phyloP scores from a whole-genome alignment of 2,329 filamentous ascomycete species.

The Aureobasidium lini region DNA sequence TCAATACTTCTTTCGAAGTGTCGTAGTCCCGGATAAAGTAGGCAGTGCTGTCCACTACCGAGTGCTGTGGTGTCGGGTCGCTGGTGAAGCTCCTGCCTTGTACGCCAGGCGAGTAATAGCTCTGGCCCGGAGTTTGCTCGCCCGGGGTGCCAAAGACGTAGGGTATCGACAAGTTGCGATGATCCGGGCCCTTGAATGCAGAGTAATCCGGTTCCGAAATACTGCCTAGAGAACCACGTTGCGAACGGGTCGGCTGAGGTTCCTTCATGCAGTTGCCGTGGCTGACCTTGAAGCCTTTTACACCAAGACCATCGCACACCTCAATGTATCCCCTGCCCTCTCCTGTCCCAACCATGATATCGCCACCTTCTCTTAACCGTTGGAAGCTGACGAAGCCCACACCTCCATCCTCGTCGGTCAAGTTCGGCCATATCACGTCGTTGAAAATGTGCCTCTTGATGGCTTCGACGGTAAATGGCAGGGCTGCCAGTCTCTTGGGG shows the following conservation, averaged over 20 bases:
- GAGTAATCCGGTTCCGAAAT: conserved; percentile 26
- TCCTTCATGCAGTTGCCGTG: conserved; percentile 80
- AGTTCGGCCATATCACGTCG: conserved; percentile 93
- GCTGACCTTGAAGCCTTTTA: conserved; percentile 78
- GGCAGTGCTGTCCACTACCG: conserved; percentile 80
- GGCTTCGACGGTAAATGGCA: conserved; percentile 83
- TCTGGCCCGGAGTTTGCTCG: conserved; percentile 5
- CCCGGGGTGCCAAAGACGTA: not conserved
- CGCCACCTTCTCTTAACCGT: conserved; percentile 80
- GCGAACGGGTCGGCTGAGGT: conserved; percentile 22
- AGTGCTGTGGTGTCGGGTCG: conserved; percentile 32
- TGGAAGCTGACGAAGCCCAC: conserved; percentile 88
- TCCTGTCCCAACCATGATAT: conserved; percentile 72
- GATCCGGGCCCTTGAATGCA: not conserved
- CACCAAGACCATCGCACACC: conserved; percentile 79
- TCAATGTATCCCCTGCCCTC: conserved; percentile 78
- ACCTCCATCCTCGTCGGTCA: conserved; percentile 92
- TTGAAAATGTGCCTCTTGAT: conserved; percentile 96
- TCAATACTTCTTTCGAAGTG: conserved; percentile 69
- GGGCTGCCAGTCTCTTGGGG: conserved; percentile 77
- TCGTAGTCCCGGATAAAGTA: conserved; percentile 68
- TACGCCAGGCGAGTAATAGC: not conserved
- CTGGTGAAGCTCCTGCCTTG: conserved; percentile 9
- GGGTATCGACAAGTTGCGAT: conserved; percentile 1
- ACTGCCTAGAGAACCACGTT: conserved; percentile 37